Base-by-base conservation (phyloP, 192 early-diverging fungal genomes). In the Linnemannia zychae region DNA sequence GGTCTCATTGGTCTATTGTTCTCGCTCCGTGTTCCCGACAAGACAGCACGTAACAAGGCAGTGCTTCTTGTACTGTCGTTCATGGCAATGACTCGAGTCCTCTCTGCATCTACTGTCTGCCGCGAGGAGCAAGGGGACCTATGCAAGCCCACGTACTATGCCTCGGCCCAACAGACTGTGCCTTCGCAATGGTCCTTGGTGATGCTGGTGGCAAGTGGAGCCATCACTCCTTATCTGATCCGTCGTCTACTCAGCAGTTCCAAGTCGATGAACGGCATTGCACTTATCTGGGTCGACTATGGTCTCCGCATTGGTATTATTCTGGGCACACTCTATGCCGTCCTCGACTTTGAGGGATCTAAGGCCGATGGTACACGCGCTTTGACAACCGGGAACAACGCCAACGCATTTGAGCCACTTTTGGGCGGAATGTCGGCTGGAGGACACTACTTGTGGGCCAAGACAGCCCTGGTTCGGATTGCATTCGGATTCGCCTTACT, bases 81-180 rank as follows among this genome's bases (percentile, higher is more conserved):
- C 22, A 89, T 95, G 49, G 88, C 90, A 1, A 72, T 96, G 36
- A 94, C 90, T 16, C 81, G 93, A 3, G 49, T 91, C 6, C 74
- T 91, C 9, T 87, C 90, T 6, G 86, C 91, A 46, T 92, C 91
- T 2, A 96, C 94, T 5, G 92, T 97, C 34, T 99, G 98, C 74
- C 94, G 97, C 33, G 96, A 96, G 74, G 98, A 99, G 74, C 96
- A 98, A 88, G 87, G 92, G 9, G 92, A 94, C 4, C 80, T 90
- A 49, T 99, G 98, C 82, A 82, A 76, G 17, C 94, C 95, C n/a
- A 96, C 95, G 17, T 97, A 94, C 89, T 95, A 98, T 75, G 91
- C 92, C 9, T 81, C 92, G 5, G 87, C 91, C n/a, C 73, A 83
- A 20, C 87, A 88, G 22, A 86, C 92, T 11, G 87, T 92, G 11